Conservation (phyloP, 371 early-diverging fungal genomes). For the Polyrhizophydium stewartii region DNA sequence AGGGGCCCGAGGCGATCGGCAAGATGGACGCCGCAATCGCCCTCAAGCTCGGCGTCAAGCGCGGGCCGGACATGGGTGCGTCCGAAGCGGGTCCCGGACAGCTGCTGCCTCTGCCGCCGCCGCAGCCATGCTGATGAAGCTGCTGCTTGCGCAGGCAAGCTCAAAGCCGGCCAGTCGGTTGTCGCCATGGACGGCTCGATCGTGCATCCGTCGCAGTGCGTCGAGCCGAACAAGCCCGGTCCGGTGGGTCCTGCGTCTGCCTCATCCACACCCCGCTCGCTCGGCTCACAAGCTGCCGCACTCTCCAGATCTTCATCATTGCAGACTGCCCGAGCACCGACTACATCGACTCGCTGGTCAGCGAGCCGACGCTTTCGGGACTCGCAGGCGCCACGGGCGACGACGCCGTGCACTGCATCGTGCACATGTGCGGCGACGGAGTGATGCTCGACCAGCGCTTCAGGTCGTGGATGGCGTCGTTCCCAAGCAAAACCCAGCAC, state of each 20-base stretch:
- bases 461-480: constrained; percentile 61
- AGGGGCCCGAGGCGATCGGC: constrained; percentile 71
- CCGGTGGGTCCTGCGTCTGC: no score
- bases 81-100: not conserved
- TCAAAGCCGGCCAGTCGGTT: constrained; percentile 68
- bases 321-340: constrained; percentile 74
- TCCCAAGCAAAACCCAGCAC: constrained; percentile 41
- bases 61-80: constrained; percentile 66
- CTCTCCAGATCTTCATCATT: constrained; percentile 62
- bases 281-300: no score
- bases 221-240: constrained; percentile 55
- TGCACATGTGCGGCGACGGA: constrained; percentile 66
- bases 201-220: constrained; percentile 70
- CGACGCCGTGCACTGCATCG: constrained; percentile 31
- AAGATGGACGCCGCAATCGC: constrained; percentile 80
- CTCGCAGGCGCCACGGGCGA: constrained; percentile 25
- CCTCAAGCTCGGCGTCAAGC: constrained; percentile 64
- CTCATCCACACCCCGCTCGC: no score
- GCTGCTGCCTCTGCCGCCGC: no score
- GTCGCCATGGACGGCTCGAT: constrained; percentile 62
- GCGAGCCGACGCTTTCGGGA: no score
- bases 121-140: not conserved
- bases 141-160: constrained; percentile 28
- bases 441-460: constrained; percentile 68
- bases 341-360: constrained; percentile 59